A percentile compares a stretch with the other conserved stretches of the same genome.
Evolutionary conservation across 805 yeast genomes (phyloP).

Genomic region (Wickerhamomyces xylosicus): DNA sequence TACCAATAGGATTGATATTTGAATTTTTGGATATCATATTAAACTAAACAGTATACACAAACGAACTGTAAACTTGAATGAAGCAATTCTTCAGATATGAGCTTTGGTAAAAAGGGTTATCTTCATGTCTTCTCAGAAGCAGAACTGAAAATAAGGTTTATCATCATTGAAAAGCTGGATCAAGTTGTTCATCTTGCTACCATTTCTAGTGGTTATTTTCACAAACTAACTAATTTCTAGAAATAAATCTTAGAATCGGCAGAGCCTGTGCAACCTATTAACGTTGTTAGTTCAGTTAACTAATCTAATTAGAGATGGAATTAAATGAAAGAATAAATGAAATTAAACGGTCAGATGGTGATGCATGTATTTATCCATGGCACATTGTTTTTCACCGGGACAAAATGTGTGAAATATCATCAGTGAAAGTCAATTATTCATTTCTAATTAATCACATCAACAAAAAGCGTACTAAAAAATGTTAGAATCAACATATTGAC

Average conservation of each 20-base stretch:
- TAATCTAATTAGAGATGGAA: not conserved
- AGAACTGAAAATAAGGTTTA: constrained; percentile 71
- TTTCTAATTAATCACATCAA: too few species aligned
- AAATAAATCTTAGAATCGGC: not conserved
- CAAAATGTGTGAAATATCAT: constrained; percentile 14
- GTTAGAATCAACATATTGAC: constrained; percentile 1
- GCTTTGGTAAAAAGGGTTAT: constrained; percentile 59
- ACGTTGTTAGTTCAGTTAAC: constrained; percentile 2
- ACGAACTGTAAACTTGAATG: not conserved
- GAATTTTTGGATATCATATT: too few species aligned
- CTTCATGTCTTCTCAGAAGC: constrained; percentile 91
- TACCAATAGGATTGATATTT: too few species aligned
- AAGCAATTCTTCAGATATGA: constrained; percentile 18
- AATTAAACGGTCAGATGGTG: constrained; percentile 72
- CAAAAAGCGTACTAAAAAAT: constrained; percentile 1
- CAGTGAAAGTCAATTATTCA: constrained; percentile 4
- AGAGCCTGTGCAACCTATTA: not conserved
- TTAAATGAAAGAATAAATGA: not conserved
- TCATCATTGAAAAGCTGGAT: constrained; percentile 40
- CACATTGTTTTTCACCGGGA: constrained; percentile 55
- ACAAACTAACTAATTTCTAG: not conserved
- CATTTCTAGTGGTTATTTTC: not conserved
- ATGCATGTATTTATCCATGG: constrained; percentile 87
- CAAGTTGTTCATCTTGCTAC: too few species aligned
- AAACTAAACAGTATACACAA: too few species aligned